Evolutionary conservation across 768 basidiomycete species (phyloP).

Genomic region (Russula lepida): DNA sequence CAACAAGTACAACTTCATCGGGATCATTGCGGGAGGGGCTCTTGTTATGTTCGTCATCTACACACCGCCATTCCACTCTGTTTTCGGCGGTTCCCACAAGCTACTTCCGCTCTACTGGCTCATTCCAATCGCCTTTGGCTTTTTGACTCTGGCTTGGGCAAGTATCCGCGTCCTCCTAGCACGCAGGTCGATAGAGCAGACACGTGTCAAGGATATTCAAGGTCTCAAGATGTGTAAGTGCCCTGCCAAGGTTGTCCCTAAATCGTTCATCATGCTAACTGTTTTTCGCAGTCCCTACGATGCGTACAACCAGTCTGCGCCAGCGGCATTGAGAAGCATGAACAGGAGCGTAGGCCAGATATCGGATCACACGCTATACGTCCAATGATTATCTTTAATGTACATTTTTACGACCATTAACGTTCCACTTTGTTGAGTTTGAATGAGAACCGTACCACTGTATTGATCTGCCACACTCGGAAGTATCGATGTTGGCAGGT

Average conservation of each 20-base stretch:
- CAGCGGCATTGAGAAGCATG: slow-evolving; percentile 9
- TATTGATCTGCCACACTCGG: background rate
- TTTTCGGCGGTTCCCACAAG: slow-evolving; percentile 52
- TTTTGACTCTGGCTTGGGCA: slow-evolving; percentile 48
- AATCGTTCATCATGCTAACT: slow-evolving; percentile 9
- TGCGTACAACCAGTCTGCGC: slow-evolving; percentile 28
- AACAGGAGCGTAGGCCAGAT: background rate
- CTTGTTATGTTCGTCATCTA: slow-evolving; percentile 64
- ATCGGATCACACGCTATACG: background rate
- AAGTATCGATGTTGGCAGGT: background rate
- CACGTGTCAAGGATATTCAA: slow-evolving; percentile 55
- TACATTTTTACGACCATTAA: background rate
- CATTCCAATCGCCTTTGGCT: slow-evolving; percentile 52
- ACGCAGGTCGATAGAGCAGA: slow-evolving; percentile 45
- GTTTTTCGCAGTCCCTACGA: slow-evolving; percentile 37
- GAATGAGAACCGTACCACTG: background rate
- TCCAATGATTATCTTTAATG: background rate
- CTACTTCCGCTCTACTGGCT: slow-evolving; percentile 62
- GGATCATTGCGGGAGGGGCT: slow-evolving; percentile 51
- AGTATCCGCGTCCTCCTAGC: slow-evolving; percentile 50
- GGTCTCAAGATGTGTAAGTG: slow-evolving; percentile 66
- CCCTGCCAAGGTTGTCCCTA: slow-evolving; percentile 14
- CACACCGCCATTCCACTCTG: slow-evolving; percentile 58
- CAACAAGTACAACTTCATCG: slow-evolving; percentile 58
- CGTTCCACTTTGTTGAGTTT: background rate